Conservation (phyloP, 2,329 filamentous ascomycete genomes). For the Aspergillus candidus region DNA sequence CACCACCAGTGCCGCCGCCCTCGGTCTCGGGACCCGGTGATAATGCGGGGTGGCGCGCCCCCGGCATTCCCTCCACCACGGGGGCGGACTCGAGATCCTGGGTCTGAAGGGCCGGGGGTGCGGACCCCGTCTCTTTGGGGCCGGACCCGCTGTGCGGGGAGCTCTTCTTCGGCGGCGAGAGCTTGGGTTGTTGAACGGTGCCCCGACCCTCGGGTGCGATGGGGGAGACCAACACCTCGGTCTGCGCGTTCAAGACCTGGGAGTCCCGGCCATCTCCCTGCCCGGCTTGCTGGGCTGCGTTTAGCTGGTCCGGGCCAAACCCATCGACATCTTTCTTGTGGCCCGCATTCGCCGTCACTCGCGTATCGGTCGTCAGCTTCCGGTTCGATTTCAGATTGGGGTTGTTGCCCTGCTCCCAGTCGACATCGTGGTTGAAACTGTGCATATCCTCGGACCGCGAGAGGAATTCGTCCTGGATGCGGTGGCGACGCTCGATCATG, state of each 20-base stretch:
- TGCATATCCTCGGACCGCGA: constrained; percentile 51
- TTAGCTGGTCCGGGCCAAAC: constrained; percentile 70
- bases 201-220: constrained; percentile 60
- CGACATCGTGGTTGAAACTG: constrained; percentile 72
- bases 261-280: constrained; percentile 64
- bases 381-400: constrained; percentile 51
- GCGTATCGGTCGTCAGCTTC: constrained; percentile 51
- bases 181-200: constrained; percentile 49
- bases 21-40: constrained; percentile 72
- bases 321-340: constrained; percentile 74
- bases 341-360: constrained; percentile 54
- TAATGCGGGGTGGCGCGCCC: constrained; percentile 58
- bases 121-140: constrained; percentile 15
- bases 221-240: constrained; percentile 65
- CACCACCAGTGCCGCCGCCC: constrained; percentile 71
- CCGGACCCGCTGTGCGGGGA: constrained; percentile 13
- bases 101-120: constrained; percentile 10
- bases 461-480: constrained; percentile 52
- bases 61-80: constrained; percentile 19
- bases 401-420: constrained; percentile 55
- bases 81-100: constrained; percentile 16
- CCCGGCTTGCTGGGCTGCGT: constrained; percentile 55
- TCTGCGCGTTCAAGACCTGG: constrained; percentile 55
- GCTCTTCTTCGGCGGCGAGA: constrained; percentile 31
- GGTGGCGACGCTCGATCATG: constrained; percentile 38